Conservation (phyloP, 805 yeast species). For the Yueomyces sp. region DNA sequence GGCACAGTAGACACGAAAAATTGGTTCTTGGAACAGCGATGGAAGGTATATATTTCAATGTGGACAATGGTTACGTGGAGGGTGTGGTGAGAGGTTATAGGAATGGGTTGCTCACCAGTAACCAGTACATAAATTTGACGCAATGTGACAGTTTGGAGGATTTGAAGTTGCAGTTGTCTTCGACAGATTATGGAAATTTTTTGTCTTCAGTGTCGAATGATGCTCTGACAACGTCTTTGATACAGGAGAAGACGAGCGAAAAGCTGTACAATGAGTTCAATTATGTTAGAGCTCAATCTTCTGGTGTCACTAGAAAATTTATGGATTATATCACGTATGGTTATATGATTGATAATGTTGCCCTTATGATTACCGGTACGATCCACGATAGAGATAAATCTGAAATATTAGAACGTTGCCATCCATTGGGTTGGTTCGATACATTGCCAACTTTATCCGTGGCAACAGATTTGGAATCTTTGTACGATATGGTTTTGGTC, state of each 20-base stretch:
- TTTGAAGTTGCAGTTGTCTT: slow-evolving; percentile 81
- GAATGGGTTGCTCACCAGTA: slow-evolving; percentile 59
- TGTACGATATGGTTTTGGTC: slow-evolving; percentile 81
- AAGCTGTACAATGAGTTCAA: slow-evolving; percentile 75
- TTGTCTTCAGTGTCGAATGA: slow-evolving; percentile 63
- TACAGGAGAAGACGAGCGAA: slow-evolving; percentile 64
- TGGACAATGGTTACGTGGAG: slow-evolving; percentile 83
- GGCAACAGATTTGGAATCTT: slow-evolving; percentile 88
- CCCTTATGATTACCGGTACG: slow-evolving; percentile 92
- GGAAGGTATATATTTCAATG: slow-evolving; percentile 91
- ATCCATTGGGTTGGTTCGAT: slow-evolving; percentile 97
- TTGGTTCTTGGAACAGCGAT: slow-evolving; percentile 24
- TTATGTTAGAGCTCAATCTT: slow-evolving; percentile 72
- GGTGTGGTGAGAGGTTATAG: slow-evolving; percentile 92
- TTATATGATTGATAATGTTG: slow-evolving; percentile 96
- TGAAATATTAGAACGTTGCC: slow-evolving; percentile 82
- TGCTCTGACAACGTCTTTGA: slow-evolving; percentile 73
- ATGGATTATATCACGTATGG: slow-evolving; percentile 91
- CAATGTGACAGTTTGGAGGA: slow-evolving; percentile 96
- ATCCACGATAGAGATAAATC: slow-evolving; percentile 85
- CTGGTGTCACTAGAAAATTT: slow-evolving; percentile 65
- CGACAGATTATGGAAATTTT: slow-evolving; percentile 92
- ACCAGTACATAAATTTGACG: slow-evolving; percentile 82
- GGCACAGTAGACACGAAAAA: no score
- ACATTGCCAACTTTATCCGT: slow-evolving; percentile 90